Evolutionary conservation across 2,329 filamentous ascomycete species (phyloP), one percentile per base, ranked within the genome.

Genomic region (Xylariaceae sp.): DNA sequence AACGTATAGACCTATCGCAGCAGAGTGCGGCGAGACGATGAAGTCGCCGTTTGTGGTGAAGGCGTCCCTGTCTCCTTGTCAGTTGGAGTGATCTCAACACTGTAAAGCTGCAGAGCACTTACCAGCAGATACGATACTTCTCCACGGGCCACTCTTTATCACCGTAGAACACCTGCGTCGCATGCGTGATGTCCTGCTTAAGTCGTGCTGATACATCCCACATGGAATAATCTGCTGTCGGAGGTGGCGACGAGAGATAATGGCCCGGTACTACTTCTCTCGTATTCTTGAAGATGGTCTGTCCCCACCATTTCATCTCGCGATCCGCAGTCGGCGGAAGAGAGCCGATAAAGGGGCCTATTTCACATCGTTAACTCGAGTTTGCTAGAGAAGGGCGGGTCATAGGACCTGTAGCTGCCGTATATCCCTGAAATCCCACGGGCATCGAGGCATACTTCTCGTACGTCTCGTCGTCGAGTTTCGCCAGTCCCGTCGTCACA

Each of bases 111-210:
- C 18, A 15, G 2, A 9, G 9, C 37, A 74, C 81, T 71, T 71
- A 87, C 85, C 86, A 88, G 79, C 86, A 88, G 61, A 88, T 83
- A 5, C 86, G 79, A 67, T 86, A 80, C 68, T 86, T 83, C 55
- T 80, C 79, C 70, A 86, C 78, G 62, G 81, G 78, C 83, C 82
- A 87, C 52, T 73, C 79, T 34, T 81, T 80, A 53, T 79, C 77
- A 10, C 84, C 85, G 64, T 86, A 88, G 65, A 85, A 86, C 0
- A 82, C 76, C 51, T 80, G 73, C 57, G 81, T 82, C 1, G 82
- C 80, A 53, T 82, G 74, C 11, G 76, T 69, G 49, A 88, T 83
- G 61, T 88, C 85, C 30, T 83, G 74, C 69, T 85, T 83, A 8
- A 88, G 75, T 23, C 73, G 73, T 1, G 73, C 72, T 0, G 85